Conservation (phyloP, 768 basidiomycete genomes). For the Sarcomyxa edulis region DNA sequence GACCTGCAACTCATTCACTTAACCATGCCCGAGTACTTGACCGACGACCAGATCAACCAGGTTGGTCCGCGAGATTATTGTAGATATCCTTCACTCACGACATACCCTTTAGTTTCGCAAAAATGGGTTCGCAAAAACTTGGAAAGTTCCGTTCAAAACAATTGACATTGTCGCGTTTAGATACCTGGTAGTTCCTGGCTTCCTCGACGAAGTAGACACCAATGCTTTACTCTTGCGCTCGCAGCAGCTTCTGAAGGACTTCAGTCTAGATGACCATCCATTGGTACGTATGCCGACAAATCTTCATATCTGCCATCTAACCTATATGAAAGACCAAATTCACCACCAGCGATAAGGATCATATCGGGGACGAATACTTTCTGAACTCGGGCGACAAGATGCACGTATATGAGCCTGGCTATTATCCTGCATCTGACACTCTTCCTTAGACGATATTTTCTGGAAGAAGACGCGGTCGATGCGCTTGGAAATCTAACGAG, state of each 20-base stretch:
- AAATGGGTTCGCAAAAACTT: conserved; percentile 41
- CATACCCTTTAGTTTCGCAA: conserved; percentile 41
- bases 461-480: conserved; percentile 85
- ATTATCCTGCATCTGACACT: not conserved
- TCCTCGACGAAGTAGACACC: conserved; percentile 58
- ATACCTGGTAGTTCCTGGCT: conserved; percentile 74
- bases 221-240: conserved; percentile 62
- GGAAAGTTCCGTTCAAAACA: not conserved
- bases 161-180: conserved; percentile 28
- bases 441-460: conserved; percentile 64
- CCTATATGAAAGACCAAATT: conserved; percentile 72
- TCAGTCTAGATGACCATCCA: conserved; percentile 76
- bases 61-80: conserved; percentile 27
- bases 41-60: conserved; percentile 53
- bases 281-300: conserved; percentile 40
- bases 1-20: not conserved
- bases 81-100: not conserved
- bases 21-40: conserved; percentile 41
- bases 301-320: not conserved
- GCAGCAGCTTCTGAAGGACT: conserved; percentile 71
- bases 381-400: conserved; percentile 91
- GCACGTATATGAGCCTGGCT: conserved; percentile 17
- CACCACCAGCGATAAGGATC: conserved; percentile 70
- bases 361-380: conserved; percentile 93
- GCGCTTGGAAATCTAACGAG: conserved; percentile 61